Conservation (phyloP, 768 basidiomycete genomes). For the Pulveroboletus sp. region DNA sequence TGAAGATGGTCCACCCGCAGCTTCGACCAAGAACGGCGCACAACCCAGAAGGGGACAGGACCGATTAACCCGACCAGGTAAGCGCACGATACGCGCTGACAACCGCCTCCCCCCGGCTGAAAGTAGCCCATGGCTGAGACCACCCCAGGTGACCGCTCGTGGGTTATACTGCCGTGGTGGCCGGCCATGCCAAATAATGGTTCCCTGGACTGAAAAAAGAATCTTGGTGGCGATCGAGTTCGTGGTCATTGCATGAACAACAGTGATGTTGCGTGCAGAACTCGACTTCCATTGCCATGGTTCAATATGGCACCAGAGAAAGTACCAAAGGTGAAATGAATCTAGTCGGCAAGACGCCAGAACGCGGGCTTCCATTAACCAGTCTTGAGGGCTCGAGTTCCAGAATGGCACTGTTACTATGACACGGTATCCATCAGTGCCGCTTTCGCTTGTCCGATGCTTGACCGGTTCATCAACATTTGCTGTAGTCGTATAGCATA, state of each 20-base stretch:
- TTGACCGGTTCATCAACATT: no score
- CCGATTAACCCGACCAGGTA: constrained; percentile 31
- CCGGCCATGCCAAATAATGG: constrained; percentile 33
- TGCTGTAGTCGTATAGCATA: no score
- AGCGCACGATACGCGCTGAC: constrained; percentile 41
- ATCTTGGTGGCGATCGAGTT: constrained; percentile 51
- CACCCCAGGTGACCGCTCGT: constrained; percentile 39
- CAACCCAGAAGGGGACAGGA: constrained; percentile 40
- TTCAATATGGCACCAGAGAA: constrained; percentile 32
- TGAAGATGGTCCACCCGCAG: constrained; percentile 17
- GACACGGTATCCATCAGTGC: no score
- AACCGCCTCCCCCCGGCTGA: constrained; percentile 19
- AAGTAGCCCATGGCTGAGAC: constrained; percentile 35
- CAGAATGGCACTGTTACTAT: no score
- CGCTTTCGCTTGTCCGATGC: no score
- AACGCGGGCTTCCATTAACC: no score
- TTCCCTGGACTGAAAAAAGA: constrained; percentile 52
- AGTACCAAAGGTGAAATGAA: constrained; percentile 8
- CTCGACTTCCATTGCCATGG: constrained; percentile 47
- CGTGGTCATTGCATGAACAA: constrained; percentile 38
- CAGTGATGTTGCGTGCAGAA: constrained; percentile 42
- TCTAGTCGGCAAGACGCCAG: no score
- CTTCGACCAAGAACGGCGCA: constrained; percentile 34
- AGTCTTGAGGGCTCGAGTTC: no score
- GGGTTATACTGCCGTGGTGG: constrained; percentile 30